These are phyloP conservation scores for Tulasnella sp. DNA, from an alignment of 768 basidiomycete species.

Conservation along the genomic window DNA sequence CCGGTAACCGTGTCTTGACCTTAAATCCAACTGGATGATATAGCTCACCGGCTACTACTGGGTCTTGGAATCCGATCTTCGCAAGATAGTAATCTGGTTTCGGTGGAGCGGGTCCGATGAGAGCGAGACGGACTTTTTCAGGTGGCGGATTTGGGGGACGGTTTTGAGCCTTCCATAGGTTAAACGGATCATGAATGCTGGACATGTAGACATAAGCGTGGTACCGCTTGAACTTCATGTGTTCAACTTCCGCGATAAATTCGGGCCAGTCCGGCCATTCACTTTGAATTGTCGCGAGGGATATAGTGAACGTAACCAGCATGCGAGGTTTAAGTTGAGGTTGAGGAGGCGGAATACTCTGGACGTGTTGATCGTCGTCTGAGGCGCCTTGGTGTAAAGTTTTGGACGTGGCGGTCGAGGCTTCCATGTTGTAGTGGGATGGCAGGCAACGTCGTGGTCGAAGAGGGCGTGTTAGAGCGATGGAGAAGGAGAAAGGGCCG, in stretches of 20 bases:
- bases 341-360: neutral
- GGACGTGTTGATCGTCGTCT: neutral
- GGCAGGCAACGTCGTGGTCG: neutral
- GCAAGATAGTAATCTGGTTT: neutral
- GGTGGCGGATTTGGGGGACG: neutral
- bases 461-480: neutral
- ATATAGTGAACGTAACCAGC: neutral
- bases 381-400: neutral
- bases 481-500: neutral
- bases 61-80: neutral
- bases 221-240: conserved; percentile 1
- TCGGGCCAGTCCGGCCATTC: neutral
- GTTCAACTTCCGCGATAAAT: neutral
- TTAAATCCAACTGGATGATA: neutral
- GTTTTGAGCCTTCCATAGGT: neutral
- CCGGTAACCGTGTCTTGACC: neutral
- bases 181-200: neutral
- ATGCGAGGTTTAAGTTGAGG: neutral
- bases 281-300: neutral
- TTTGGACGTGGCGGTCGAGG: neutral
- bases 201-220: neutral
- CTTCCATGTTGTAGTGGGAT: neutral
- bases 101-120: neutral
- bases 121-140: neutral
- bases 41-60: neutral